phyloP scores from a whole-genome alignment of 2,329 filamentous ascomycete genomes.

The Xylariaceae sp. region DNA sequence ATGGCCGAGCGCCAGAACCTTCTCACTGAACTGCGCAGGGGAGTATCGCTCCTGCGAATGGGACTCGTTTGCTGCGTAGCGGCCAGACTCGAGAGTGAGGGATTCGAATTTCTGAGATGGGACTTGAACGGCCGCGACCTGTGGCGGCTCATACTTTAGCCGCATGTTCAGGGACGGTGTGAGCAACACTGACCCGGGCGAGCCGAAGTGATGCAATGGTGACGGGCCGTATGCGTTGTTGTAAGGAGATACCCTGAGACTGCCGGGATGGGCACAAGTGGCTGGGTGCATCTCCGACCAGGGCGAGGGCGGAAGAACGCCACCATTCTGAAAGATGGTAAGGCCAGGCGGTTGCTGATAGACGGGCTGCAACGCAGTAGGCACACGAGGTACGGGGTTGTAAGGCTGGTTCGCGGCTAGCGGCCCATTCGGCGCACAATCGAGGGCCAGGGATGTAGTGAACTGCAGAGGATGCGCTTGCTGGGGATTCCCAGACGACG shows the following conservation, averaged over 20 bases:
- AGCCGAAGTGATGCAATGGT: constrained; percentile 26
- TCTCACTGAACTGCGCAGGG: constrained; percentile 56
- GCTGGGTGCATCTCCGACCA: constrained; percentile 35
- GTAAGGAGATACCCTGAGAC: constrained; percentile 30
- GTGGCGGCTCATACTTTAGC: constrained; percentile 28
- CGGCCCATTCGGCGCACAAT: constrained; percentile 23
- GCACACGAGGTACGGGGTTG: constrained; percentile 25
- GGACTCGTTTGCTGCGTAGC: constrained; percentile 18
- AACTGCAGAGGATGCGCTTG: constrained; percentile 20
- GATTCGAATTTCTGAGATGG: constrained; percentile 30
- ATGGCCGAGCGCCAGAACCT: constrained; percentile 64
- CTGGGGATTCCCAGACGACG: constrained; percentile 17
- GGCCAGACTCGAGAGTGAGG: constrained; percentile 28
- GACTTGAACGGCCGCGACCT: constrained; percentile 20
- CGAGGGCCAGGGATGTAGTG: constrained; percentile 20
- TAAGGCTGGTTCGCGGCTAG: constrained; percentile 25
- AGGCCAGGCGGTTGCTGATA: constrained; percentile 35
- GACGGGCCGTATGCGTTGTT: constrained; percentile 29
- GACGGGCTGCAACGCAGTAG: constrained; percentile 29
- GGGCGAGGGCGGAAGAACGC: constrained; percentile 32
- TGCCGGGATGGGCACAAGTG: constrained; percentile 29
- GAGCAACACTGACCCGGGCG: constrained; percentile 16
- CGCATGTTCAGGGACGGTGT: constrained; percentile 35
- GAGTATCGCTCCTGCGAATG: constrained; percentile 24
- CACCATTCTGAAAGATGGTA: constrained; percentile 36